Evolutionary conservation across 345 rosid genomes (phyloP).

Genomic region (Hibiscus syriacus): DNA sequence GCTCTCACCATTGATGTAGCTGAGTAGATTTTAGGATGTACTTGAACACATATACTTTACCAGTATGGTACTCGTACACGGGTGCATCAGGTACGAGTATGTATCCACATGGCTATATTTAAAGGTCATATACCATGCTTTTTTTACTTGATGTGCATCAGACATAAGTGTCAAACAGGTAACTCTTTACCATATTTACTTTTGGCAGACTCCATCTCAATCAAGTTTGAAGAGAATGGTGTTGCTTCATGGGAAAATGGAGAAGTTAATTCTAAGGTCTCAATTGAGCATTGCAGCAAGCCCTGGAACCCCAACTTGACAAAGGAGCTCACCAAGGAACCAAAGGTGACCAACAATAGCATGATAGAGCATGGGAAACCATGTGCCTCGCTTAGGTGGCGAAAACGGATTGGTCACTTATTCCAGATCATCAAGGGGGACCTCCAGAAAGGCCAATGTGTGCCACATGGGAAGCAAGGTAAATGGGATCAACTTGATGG

Average conservation of each 20-base stretch:
- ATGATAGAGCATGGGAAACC: constrained; percentile 61
- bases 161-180: too few species aligned
- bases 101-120: not conserved
- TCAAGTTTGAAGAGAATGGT: constrained; percentile 81
- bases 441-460: constrained; percentile 48
- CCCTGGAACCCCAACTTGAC: constrained; percentile 26
- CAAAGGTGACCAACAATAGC: constrained; percentile 21
- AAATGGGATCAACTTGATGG: constrained; percentile 59
- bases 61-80: not conserved
- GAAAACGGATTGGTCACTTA: constrained; percentile 69
- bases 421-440: constrained; percentile 69
- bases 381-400: constrained; percentile 70
- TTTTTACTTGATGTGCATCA: too few species aligned
- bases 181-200: not conserved
- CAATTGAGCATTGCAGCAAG: constrained; percentile 38
- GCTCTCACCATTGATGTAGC: not conserved
- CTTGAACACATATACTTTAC: not conserved
- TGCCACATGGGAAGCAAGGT: constrained; percentile 68
- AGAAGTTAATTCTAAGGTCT: constrained; percentile 39
- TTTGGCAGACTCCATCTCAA: constrained; percentile 79
- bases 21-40: not conserved
- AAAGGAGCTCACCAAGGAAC: constrained; percentile 4
- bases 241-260: constrained; percentile 84
- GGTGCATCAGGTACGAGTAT: not conserved
- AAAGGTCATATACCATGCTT: too few species aligned